Conservation (phyloP, 345 rosid genomes). For the Citrus hindsii region DNA sequence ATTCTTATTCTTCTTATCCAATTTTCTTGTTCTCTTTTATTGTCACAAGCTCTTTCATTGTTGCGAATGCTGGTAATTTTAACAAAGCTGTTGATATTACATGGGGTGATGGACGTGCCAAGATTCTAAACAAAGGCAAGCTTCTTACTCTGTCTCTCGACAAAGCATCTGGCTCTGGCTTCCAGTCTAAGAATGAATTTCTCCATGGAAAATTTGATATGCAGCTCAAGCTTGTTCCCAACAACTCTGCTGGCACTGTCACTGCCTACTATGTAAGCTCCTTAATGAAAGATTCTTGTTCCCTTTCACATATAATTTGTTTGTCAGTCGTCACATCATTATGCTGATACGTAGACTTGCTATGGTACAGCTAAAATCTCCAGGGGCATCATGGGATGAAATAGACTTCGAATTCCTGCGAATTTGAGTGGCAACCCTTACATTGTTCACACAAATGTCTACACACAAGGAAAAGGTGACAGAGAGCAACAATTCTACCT, state of each 20-base stretch:
- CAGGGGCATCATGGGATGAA: conserved; percentile 61
- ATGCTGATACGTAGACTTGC: not conserved
- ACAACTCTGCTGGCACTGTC: conserved; percentile 47
- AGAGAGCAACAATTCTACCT: conserved; percentile 72
- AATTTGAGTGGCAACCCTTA: conserved; percentile 68
- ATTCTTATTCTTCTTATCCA: not conserved
- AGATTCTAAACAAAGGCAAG: conserved; percentile 28
- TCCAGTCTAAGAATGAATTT: conserved; percentile 33
- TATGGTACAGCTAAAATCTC: conserved; percentile 45
- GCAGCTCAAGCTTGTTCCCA: conserved; percentile 39
- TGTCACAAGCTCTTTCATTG: not conserved
- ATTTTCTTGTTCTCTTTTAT: not conserved
- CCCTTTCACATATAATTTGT: not conserved
- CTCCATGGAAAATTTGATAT: conserved; percentile 31
- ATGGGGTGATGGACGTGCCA: conserved; percentile 26
- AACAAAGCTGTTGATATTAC: conserved; percentile 9
- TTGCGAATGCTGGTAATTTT: conserved; percentile 15
- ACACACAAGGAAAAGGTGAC: conserved; percentile 61
- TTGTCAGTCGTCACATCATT: not conserved
- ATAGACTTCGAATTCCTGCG: conserved; percentile 80
- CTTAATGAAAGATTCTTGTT: not conserved
- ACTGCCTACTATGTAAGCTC: conserved; percentile 34
- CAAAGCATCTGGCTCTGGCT: conserved; percentile 34
- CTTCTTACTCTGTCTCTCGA: conserved; percentile 29
- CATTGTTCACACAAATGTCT: conserved; percentile 61